Percentiles rank a stretch among this genome's conserved stretches.
phyloP scores from a whole-genome alignment of 140 eudicot species.

The Ambrosia hybrid region DNA sequence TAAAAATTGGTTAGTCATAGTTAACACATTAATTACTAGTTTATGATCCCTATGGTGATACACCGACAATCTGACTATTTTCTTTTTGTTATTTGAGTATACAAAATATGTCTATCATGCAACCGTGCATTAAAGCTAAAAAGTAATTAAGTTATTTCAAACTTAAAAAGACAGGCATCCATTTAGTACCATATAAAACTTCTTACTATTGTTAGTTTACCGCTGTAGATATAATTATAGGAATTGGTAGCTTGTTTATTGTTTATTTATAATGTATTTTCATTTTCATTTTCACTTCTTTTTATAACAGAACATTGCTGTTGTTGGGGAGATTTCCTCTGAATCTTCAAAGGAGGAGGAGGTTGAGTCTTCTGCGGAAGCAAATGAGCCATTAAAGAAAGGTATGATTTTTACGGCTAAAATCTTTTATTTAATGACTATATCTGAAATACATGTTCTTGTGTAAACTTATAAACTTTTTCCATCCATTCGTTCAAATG shows the following conservation, averaged over 20 bases:
- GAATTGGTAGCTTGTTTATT: neutral
- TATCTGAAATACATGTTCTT: conserved; percentile 5
- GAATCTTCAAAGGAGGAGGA: conserved; percentile 59
- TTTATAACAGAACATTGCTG: conserved; percentile 63
- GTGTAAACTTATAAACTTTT: neutral
- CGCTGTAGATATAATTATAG: neutral
- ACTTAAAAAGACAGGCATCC: neutral
- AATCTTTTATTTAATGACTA: conserved; percentile 1
- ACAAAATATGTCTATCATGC: neutral
- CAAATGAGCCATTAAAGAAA: conserved; percentile 61
- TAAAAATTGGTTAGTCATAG: neutral
- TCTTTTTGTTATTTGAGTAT: neutral
- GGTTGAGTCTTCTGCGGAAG: conserved; percentile 46
- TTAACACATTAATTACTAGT: conserved; percentile 1
- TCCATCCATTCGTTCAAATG: conserved; percentile 6
- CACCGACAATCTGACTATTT: neutral
- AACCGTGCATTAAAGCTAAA: too few species aligned
- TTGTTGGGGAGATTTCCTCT: conserved; percentile 66
- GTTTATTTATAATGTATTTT: neutral
- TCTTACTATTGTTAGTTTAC: neutral
- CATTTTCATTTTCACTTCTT: neutral
- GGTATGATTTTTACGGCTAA: conserved; percentile 40
- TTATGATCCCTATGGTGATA: neutral
- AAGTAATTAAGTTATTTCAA: neutral
- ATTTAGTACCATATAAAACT: neutral